Conservation (phyloP, 768 basidiomycete genomes). For the Grammothele lineata region DNA sequence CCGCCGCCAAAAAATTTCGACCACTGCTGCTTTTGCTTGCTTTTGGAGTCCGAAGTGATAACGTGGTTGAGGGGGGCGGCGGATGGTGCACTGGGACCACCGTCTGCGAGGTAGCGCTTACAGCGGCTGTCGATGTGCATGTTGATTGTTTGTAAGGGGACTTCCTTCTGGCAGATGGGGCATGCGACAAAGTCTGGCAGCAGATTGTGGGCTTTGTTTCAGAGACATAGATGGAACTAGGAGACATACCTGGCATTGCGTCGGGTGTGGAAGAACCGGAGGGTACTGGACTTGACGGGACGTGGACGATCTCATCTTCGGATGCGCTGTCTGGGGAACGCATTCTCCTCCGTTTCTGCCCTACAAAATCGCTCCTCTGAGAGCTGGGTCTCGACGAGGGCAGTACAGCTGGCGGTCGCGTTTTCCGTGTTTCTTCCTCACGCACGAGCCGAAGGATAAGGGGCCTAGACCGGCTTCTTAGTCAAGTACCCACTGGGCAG, state of each 20-base stretch:
- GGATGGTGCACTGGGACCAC: neutral
- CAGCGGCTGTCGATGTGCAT: constrained; percentile 65
- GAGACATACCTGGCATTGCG: neutral
- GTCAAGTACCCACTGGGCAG: too few relatives aligned
- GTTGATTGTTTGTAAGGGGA: constrained; percentile 51
- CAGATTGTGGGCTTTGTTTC: neutral
- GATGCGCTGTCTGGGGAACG: constrained; percentile 13
- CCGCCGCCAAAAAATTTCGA: constrained; percentile 15
- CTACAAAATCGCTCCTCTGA: neutral
- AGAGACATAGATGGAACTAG: neutral
- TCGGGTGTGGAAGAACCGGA: constrained; percentile 7
- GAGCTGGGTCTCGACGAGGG: neutral
- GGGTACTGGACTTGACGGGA: constrained; percentile 7
- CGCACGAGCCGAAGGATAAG: constrained; percentile 13
- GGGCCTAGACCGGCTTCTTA: constrained; percentile 2
- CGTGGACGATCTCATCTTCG: neutral
- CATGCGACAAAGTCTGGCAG: constrained; percentile 40
- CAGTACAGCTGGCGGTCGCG: neutral
- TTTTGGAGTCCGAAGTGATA: constrained; percentile 28
- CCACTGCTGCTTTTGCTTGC: constrained; percentile 31
- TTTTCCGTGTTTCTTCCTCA: constrained; percentile 7
- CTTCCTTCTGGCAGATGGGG: constrained; percentile 52
- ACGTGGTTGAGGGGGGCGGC: neutral
- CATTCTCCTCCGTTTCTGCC: constrained; percentile 19
- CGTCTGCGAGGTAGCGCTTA: constrained; percentile 23